These are phyloP conservation scores for Fusarium clavum DNA, from an alignment of 2,329 filamentous ascomycete species.

Conservation along the genomic window DNA sequence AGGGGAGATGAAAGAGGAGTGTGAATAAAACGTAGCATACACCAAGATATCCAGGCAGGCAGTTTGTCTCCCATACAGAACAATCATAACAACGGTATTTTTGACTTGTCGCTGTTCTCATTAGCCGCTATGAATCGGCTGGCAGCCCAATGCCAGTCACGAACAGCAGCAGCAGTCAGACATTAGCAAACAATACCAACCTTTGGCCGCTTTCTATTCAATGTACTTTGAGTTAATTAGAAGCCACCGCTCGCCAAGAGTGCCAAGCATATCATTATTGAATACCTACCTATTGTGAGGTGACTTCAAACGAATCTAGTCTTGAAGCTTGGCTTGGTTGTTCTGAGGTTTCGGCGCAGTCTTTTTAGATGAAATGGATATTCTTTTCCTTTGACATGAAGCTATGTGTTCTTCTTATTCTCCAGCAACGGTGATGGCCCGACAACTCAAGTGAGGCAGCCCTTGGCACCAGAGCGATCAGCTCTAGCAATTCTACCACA, in stretches of 20 bases:
- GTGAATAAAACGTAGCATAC: too few species aligned
- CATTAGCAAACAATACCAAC: neutral
- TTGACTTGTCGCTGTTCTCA: neutral
- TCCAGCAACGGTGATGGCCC: neutral
- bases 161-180: neutral
- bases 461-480: neutral
- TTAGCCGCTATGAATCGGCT: neutral
- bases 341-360: neutral
- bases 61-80: neutral
- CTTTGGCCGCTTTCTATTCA: too few species aligned
- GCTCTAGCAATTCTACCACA: constrained; percentile 24
- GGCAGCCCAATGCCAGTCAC: neutral
- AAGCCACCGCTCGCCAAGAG: too few species aligned
- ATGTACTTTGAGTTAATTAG: too few species aligned
- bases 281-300: neutral
- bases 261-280: too few species aligned
- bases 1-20: neutral
- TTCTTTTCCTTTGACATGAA: neutral
- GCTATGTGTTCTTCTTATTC: neutral
- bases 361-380: neutral
- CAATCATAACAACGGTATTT: neutral
- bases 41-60: neutral
- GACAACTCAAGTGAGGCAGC: neutral
- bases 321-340: neutral
- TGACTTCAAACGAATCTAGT: neutral